phyloP scores from a whole-genome alignment of 192 early-diverging fungal species.

The Phycomyces nitens region DNA sequence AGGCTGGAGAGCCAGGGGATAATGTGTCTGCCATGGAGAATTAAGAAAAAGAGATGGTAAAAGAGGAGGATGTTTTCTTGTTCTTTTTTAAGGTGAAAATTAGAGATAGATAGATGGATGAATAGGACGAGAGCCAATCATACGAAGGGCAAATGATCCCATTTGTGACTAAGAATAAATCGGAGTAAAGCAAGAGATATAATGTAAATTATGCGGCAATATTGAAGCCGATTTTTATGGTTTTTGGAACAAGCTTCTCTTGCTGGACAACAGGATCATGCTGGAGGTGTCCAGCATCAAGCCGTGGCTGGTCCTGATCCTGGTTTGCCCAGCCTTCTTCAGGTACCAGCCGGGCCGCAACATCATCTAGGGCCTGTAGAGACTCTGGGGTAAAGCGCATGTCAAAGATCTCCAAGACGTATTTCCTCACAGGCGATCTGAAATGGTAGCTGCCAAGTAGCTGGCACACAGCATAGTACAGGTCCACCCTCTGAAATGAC shows the following conservation, averaged over 20 bases:
- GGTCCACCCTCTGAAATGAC: conserved; percentile 47
- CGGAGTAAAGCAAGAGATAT: conserved; percentile 7
- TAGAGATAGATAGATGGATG: not conserved
- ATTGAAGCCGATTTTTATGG: conserved; percentile 2
- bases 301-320: not conserved
- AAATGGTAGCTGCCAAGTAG: conserved; percentile 68
- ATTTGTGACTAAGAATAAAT: conserved; percentile 3
- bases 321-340: not conserved
- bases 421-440: conserved; percentile 65
- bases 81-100: conserved; percentile 1
- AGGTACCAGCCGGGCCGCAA: conserved; percentile 3
- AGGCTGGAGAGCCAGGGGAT: conserved; percentile 5
- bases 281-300: too few species aligned
- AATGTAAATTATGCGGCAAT: not conserved
- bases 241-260: conserved; percentile 14
- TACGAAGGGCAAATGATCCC: not conserved
- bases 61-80: not conserved
- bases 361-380: conserved; percentile 41
- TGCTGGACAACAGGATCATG: not conserved
- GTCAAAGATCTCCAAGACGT: conserved; percentile 77
- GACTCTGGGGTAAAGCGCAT: conserved; percentile 48
- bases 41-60: conserved; percentile 1
- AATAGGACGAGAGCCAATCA: not conserved
- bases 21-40: too few species aligned
- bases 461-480: conserved; percentile 61